Conservation (phyloP, 75 land plant genomes). For the Cupressus sempervirens region DNA sequence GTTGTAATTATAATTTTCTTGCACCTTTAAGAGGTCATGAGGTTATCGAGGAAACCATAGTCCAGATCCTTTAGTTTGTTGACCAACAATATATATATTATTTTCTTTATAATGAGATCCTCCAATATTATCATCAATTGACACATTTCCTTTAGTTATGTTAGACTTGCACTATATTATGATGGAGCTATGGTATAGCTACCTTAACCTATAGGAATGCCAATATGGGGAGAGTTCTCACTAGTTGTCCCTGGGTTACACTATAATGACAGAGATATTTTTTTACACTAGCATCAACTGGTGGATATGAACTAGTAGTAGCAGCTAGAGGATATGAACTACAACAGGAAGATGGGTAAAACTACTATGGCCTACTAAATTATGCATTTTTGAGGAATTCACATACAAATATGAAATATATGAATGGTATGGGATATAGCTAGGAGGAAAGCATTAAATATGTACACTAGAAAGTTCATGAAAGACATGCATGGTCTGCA, state of each 20-base stretch:
- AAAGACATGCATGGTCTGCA: constrained; percentile 71
- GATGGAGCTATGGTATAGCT: constrained; percentile 54
- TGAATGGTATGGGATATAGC: constrained; percentile 63
- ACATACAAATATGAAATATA: constrained; percentile 57
- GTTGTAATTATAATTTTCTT: constrained; percentile 65
- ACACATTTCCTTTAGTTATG: constrained; percentile 47
- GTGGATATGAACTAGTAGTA: constrained; percentile 24
- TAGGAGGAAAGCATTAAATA: too few species aligned
- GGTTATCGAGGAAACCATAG: constrained; percentile 75
- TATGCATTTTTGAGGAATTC: constrained; percentile 63
- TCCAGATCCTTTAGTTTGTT: constrained; percentile 81
- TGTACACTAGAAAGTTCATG: constrained; percentile 68
- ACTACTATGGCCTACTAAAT: constrained; percentile 50
- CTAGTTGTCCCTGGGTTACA: constrained; percentile 57
- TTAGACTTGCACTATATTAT: constrained; percentile 51
- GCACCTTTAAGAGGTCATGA: constrained; percentile 59
- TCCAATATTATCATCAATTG: constrained; percentile 63
- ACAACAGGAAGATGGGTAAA: constrained; percentile 70
- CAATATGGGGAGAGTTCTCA: constrained; percentile 55
- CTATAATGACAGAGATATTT: constrained; percentile 47
- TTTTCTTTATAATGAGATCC: constrained; percentile 80
- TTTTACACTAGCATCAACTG: constrained; percentile 39
- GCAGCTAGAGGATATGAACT: constrained; percentile 49
- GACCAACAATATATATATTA: constrained; percentile 54
- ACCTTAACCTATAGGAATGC: constrained; percentile 59